Conservation (phyloP, 164 flowering plant species). For the Dillenia turbinata region DNA sequence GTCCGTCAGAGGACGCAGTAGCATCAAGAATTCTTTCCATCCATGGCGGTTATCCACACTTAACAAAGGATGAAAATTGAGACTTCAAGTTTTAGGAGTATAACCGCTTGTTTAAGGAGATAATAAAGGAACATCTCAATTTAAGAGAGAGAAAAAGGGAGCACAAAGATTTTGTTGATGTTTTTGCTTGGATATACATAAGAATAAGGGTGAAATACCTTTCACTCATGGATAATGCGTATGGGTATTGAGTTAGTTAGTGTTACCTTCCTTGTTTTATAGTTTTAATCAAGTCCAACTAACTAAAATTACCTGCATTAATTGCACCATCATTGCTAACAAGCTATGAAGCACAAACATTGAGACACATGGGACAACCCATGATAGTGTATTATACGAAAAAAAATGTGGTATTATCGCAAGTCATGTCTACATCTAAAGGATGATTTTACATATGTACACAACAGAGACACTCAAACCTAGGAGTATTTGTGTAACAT, state of each 20-base stretch:
- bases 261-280: neutral
- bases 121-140: slow-evolving; percentile 43
- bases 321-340: too few species aligned
- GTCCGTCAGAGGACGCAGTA: slow-evolving; percentile 42
- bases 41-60: slow-evolving; percentile 33
- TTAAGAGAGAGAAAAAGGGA: slow-evolving; percentile 11
- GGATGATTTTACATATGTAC: too few species aligned
- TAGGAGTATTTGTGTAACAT: too few species aligned
- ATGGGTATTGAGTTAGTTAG: slow-evolving; percentile 56
- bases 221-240: slow-evolving; percentile 45
- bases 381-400: too few species aligned
- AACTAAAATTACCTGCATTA: too few species aligned
- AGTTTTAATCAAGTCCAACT: too few species aligned
- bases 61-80: slow-evolving; percentile 36
- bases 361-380: too few species aligned
- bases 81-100: slow-evolving; percentile 27
- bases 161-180: slow-evolving; percentile 49
- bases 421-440: too few species aligned
- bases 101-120: slow-evolving; percentile 37
- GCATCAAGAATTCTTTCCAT: slow-evolving; percentile 66
- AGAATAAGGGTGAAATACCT: slow-evolving; percentile 22
- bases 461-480: too few species aligned
- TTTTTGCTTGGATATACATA: slow-evolving; percentile 41
- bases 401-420: too few species aligned
- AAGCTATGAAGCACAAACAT: too few species aligned